phyloP scores from a whole-genome alignment of 352 stramenopile species.

The Phytopythium sindhum region DNA sequence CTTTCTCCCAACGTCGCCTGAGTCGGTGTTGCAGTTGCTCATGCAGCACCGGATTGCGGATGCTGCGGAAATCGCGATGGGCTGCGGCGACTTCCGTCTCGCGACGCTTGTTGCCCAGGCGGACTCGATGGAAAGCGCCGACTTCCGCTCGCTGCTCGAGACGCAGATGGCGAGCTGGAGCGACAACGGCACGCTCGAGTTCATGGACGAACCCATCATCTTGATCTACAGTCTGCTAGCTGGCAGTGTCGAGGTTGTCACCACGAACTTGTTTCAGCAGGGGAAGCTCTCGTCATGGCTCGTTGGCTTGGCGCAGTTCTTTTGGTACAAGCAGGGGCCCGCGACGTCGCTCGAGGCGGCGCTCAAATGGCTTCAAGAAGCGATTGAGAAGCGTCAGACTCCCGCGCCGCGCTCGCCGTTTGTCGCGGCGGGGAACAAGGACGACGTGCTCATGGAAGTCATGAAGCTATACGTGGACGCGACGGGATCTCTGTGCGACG shows the following conservation, averaged over 20 bases:
- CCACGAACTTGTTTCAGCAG: conserved; percentile 29
- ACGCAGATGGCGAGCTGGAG: conserved; percentile 61
- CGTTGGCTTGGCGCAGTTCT: conserved; percentile 51
- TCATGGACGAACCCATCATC: conserved; percentile 57
- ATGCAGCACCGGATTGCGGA: conserved; percentile 57
- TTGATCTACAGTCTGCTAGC: conserved; percentile 66
- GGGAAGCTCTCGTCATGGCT: conserved; percentile 49
- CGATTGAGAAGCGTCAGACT: conserved; percentile 40
- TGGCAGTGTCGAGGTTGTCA: conserved; percentile 56
- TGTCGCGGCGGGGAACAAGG: conserved; percentile 25
- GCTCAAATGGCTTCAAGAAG: conserved; percentile 34
- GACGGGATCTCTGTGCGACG: conserved; percentile 44
- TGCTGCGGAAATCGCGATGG: conserved; percentile 55
- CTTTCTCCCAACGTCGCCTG: conserved; percentile 13
- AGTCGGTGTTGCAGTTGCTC: conserved; percentile 37
- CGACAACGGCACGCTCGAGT: conserved; percentile 41
- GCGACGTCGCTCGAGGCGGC: conserved; percentile 43
- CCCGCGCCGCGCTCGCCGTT: conserved; percentile 31
- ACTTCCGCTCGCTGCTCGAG: conserved; percentile 47
- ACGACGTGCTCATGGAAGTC: conserved; percentile 62
- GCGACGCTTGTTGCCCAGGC: conserved; percentile 65
- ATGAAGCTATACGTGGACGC: conserved; percentile 68
- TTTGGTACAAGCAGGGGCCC: conserved; percentile 67
- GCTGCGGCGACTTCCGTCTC: conserved; percentile 58
- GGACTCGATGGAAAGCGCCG: conserved; percentile 41